These are phyloP conservation scores for Pouteria campechiana DNA, from an alignment of 179 eudicot genomes.

Conservation along the genomic window DNA sequence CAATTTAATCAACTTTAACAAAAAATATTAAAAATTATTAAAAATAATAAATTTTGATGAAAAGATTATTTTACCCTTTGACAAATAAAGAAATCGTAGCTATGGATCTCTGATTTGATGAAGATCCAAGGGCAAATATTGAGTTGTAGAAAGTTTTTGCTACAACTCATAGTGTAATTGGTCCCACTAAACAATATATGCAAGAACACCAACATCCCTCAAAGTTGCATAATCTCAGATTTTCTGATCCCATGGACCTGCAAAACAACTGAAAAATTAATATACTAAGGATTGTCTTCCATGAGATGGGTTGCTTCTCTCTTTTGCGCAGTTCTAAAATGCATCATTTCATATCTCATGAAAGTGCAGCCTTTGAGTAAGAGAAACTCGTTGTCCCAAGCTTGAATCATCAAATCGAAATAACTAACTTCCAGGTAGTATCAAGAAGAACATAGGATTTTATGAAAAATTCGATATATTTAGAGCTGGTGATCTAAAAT, in stretches of 20 bases:
- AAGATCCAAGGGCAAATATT: no score
- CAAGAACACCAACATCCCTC: conserved; percentile 7
- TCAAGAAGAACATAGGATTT: background rate
- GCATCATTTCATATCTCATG: conserved; percentile 15
- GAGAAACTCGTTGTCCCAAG: conserved; percentile 26
- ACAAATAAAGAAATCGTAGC: no score
- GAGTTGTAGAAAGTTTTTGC: no score
- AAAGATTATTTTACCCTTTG: no score
- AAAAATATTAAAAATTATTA: no score
- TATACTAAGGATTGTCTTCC: conserved; percentile 36
- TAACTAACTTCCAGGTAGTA: conserved; percentile 8
- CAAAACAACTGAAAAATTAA: conserved; percentile 17
- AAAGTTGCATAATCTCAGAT: conserved; percentile 32
- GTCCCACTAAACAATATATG: conserved; percentile 15
- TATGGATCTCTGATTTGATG: no score
- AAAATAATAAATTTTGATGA: no score
- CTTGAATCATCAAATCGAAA: conserved; percentile 22
- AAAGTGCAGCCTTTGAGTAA: conserved; percentile 18
- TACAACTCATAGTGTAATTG: no score
- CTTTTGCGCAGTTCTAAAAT: conserved; percentile 11
- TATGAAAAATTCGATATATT: background rate
- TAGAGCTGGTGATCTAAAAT: conserved; percentile 3
- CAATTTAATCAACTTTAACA: no score
- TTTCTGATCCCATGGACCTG: conserved; percentile 24
- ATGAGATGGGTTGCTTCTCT: conserved; percentile 20